Conservation (phyloP, 2,329 filamentous ascomycete genomes). For the Aaosphaeria pasadenensis region DNA sequence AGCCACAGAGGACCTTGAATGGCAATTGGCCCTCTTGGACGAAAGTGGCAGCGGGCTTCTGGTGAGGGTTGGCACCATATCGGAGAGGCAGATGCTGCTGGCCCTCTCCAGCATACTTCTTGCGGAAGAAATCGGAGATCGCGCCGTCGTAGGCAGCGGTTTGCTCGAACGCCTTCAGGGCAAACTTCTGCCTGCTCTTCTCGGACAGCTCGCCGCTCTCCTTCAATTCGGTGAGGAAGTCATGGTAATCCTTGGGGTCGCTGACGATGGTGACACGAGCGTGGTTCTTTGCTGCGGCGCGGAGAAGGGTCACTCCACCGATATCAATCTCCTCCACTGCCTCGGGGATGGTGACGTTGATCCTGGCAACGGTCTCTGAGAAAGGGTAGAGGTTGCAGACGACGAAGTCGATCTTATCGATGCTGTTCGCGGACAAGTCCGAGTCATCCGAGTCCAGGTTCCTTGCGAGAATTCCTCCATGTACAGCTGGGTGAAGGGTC, state of each 20-base stretch:
- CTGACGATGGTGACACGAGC: conserved; percentile 91
- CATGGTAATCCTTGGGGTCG: conserved; percentile 88
- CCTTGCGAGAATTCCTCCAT: conserved; percentile 82
- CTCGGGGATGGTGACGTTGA: conserved; percentile 94
- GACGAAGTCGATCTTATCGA: conserved; percentile 42
- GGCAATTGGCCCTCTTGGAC: conserved; percentile 71
- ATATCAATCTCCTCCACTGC: conserved; percentile 99
- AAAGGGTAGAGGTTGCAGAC: conserved; percentile 99
- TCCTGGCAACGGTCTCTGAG: conserved; percentile 95
- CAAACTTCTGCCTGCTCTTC: conserved; percentile 80
- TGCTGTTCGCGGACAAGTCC: conserved; percentile 63
- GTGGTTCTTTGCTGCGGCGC: conserved; percentile 98
- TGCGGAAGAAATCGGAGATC: conserved; percentile 96
- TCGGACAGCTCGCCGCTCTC: conserved; percentile 77
- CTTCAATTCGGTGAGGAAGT: conserved; percentile 88
- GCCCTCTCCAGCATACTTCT: conserved; percentile 87
- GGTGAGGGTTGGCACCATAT: conserved; percentile 96
- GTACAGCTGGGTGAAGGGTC: conserved; percentile 91
- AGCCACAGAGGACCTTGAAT: conserved; percentile 89
- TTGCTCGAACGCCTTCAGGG: conserved; percentile 97
- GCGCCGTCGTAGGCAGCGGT: conserved; percentile 95
- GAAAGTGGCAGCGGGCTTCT: conserved; percentile 91
- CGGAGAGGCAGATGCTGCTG: conserved; percentile 80
- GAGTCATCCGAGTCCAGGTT: conserved; percentile 95
- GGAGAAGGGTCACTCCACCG: conserved; percentile 88